Evolutionary conservation across 495 filamentous ascomycete species (phyloP).

Genomic region (Parathielavia appendiculata): DNA sequence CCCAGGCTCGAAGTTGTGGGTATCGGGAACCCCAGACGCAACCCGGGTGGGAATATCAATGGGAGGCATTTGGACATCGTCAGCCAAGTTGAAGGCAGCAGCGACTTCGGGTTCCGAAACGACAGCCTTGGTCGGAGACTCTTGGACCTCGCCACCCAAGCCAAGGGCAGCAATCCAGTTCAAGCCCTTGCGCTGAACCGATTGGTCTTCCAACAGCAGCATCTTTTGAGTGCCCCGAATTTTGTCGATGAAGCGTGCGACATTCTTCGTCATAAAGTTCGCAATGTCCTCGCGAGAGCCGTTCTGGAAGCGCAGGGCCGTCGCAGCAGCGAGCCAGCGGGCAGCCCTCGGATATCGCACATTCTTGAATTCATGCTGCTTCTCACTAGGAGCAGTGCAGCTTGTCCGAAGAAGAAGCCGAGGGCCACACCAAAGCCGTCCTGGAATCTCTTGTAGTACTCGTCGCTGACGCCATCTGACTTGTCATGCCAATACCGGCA

Average conservation of each 20-base stretch:
- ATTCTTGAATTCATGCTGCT: slow-evolving; percentile 21
- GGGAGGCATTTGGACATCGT: too few species aligned
- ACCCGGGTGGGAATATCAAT: too few species aligned
- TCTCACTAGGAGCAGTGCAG: slow-evolving; percentile 26
- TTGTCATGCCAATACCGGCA: slow-evolving; percentile 27
- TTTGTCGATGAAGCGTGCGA: slow-evolving; percentile 16
- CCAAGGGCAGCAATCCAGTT: slow-evolving; percentile 16
- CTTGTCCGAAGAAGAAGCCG: slow-evolving; percentile 22
- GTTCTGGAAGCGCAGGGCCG: slow-evolving; percentile 18
- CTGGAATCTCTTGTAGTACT: slow-evolving; percentile 20
- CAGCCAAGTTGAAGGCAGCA: too few species aligned
- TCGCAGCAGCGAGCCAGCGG: slow-evolving; percentile 26
- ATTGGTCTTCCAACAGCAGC: neutral
- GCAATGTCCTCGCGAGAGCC: slow-evolving; percentile 8
- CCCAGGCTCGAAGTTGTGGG: too few species aligned
- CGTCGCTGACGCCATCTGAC: slow-evolving; percentile 1
- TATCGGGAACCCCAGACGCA: too few species aligned
- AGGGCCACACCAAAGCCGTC: slow-evolving; percentile 15
- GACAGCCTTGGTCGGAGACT: neutral
- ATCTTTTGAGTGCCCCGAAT: slow-evolving; percentile 1
- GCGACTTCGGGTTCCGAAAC: neutral
- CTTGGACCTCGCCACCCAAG: neutral
- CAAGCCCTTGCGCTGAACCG: neutral
- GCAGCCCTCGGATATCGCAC: slow-evolving; percentile 23
- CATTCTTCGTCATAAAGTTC: slow-evolving; percentile 14